phyloP scores from a whole-genome alignment of 78 protist species.

The Dictyostelium intermedium region DNA sequence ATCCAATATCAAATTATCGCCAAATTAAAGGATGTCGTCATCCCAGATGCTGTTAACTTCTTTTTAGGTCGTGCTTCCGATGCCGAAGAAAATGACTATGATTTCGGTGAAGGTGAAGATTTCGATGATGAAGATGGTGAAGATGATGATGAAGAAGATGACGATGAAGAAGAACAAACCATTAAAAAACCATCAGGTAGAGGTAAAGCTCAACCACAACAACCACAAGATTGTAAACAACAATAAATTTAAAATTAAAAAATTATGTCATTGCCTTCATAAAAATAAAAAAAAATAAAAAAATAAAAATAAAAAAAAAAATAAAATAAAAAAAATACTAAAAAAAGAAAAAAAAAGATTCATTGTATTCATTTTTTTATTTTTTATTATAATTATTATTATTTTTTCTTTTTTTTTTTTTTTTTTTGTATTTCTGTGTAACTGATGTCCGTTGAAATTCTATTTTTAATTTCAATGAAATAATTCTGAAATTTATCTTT shows the following conservation, averaged over 20 bases:
- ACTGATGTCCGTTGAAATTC: neutral
- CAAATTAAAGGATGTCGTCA: constrained; percentile 18
- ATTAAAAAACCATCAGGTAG: neutral
- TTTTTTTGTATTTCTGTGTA: too few species aligned
- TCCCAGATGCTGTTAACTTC: constrained; percentile 64
- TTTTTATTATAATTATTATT: too few species aligned
- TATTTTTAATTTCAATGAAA: neutral
- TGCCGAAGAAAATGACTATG: constrained; percentile 21
- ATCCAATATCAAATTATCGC: constrained; percentile 32
- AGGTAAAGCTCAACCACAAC: constrained; percentile 11
- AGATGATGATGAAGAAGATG: constrained; percentile 52
- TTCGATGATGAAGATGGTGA: constrained; percentile 48
- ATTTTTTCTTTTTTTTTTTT: too few species aligned
- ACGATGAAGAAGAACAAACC: constrained; percentile 54
- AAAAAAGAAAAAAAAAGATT: neutral
- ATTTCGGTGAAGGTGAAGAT: constrained; percentile 2
- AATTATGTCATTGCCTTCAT: too few species aligned
- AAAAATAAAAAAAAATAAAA: neutral
- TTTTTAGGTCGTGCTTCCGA: constrained; percentile 51
- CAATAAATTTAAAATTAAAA: constrained; percentile 13
- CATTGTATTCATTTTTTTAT: too few species aligned
- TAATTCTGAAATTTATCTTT: neutral
- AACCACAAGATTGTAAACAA: constrained; percentile 59
- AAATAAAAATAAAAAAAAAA: neutral
- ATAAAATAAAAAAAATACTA: neutral